Evolutionary conservation across 495 filamentous ascomycete genomes (phyloP).

Genomic region (Pyrenula massariospora): DNA sequence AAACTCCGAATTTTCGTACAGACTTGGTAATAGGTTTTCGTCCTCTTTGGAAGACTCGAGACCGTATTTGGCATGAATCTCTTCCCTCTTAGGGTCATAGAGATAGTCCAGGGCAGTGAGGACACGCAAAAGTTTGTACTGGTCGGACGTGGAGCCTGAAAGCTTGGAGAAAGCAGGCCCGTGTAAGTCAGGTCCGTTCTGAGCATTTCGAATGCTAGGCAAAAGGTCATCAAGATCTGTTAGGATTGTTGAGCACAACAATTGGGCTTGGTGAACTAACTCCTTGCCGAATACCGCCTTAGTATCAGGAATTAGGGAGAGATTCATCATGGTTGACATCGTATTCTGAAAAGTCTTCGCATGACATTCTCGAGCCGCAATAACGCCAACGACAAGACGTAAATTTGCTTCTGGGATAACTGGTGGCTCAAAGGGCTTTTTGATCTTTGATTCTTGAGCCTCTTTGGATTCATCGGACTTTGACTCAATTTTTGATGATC

Average conservation of each 20-base stretch:
- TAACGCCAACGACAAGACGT: conserved; percentile 85
- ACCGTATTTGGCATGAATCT: conserved; percentile 42
- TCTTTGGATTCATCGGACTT: conserved; percentile 15
- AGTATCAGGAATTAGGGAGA: conserved; percentile 83
- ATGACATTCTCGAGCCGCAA: conserved; percentile 89
- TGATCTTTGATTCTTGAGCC: conserved; percentile 45
- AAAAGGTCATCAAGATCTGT: conserved; percentile 78
- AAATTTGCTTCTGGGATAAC: conserved; percentile 84
- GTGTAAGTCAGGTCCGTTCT: conserved; percentile 86
- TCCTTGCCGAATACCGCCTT: conserved; percentile 85
- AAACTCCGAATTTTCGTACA: conserved; percentile 88
- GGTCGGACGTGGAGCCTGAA: conserved; percentile 87
- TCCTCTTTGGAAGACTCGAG: conserved; percentile 39
- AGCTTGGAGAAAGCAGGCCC: conserved; percentile 90
- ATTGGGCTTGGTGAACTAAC: conserved; percentile 73
- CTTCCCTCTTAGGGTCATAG: conserved; percentile 61
- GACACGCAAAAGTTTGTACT: conserved; percentile 88
- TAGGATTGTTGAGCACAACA: conserved; percentile 71
- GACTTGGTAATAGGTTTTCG: conserved; percentile 69
- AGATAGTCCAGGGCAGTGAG: conserved; percentile 91
- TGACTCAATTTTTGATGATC: neutral
- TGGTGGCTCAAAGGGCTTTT: conserved; percentile 64
- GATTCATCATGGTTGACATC: conserved; percentile 92
- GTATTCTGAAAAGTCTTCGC: conserved; percentile 96
- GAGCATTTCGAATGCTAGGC: conserved; percentile 73